A percentile compares a stretch with the other conserved stretches of the same genome.
These are phyloP conservation scores for Volutella citrinella DNA, from an alignment of 2,329 filamentous ascomycete species.

Conservation along the genomic window DNA sequence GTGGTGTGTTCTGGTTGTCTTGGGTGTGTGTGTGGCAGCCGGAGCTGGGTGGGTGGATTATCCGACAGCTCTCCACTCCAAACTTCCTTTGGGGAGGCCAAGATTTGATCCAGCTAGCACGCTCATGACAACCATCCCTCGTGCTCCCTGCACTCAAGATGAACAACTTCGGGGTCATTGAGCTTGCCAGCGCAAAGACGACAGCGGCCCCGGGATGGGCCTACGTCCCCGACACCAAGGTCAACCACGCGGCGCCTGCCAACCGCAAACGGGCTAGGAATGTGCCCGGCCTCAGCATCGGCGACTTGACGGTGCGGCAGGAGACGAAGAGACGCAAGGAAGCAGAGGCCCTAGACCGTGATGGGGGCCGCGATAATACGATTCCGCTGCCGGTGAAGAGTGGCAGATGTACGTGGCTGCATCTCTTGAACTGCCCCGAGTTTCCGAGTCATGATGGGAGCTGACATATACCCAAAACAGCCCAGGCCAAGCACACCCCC, in stretches of 20 bases:
- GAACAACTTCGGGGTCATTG: slow-evolving; percentile 76
- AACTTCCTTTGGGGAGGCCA: no score
- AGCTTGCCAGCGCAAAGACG: slow-evolving; percentile 69
- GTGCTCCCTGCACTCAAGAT: no score
- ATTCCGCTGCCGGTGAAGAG: slow-evolving; percentile 65
- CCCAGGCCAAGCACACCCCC: slow-evolving; percentile 58
- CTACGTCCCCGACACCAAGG: slow-evolving; percentile 76
- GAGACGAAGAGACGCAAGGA: slow-evolving; percentile 79
- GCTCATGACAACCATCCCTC: no score
- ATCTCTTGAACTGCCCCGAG: no score
- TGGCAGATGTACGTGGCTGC: slow-evolving; percentile 36
- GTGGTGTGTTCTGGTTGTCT: no score
- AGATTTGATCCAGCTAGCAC: no score
- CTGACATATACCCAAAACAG: slow-evolving; percentile 20
- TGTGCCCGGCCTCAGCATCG: slow-evolving; percentile 46
- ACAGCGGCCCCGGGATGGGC: slow-evolving; percentile 83
- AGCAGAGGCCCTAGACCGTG: slow-evolving; percentile 77
- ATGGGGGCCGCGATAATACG: slow-evolving; percentile 70
- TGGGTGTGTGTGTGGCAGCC: no score
- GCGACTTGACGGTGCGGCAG: slow-evolving; percentile 76
- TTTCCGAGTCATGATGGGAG: no score
- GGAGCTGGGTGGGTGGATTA: slow-evolving; percentile 18
- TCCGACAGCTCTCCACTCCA: slow-evolving; percentile 15
- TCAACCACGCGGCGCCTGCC: slow-evolving; percentile 52
- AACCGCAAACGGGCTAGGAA: slow-evolving; percentile 72